phyloP scores from a whole-genome alignment of 495 filamentous ascomycete species.

The Neurospora sp. region DNA sequence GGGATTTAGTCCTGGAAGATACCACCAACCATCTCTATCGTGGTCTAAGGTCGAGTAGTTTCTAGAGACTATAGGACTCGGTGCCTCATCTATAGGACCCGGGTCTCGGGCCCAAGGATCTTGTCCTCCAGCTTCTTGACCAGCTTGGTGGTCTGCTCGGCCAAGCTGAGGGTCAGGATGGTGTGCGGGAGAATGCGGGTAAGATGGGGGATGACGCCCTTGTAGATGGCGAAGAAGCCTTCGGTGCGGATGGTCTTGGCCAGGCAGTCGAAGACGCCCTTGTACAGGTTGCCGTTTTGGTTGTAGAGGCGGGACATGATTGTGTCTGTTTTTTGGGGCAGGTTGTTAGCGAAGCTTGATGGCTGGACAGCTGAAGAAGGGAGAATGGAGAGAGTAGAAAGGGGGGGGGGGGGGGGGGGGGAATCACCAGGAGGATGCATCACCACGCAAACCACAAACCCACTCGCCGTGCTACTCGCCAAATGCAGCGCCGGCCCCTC shows the following conservation, averaged over 20 bases:
- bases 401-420: neutral
- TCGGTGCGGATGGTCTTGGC: constrained; percentile 86
- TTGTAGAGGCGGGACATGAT: constrained; percentile 99
- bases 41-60: neutral
- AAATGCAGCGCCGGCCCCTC: constrained; percentile 88
- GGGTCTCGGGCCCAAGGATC: constrained; percentile 33
- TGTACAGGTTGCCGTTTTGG: constrained; percentile 94
- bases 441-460: constrained; percentile 92
- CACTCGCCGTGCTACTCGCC: constrained; percentile 78
- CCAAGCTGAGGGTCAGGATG: constrained; percentile 81
- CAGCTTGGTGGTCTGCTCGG: constrained; percentile 93
- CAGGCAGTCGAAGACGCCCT: constrained; percentile 83
- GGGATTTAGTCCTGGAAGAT: neutral
- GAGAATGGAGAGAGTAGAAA: neutral
- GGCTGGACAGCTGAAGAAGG: neutral
- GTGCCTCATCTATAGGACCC: constrained; percentile 13
- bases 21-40: neutral
- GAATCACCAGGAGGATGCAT: constrained; percentile 91
- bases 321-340: constrained; percentile 52
- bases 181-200: constrained; percentile 93
- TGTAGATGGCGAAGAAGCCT: constrained; percentile 89
- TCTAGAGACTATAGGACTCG: neutral
- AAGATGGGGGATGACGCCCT: constrained; percentile 92
- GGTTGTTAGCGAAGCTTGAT: neutral
- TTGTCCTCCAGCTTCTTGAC: constrained; percentile 67